A percentile compares a stretch with the other conserved stretches of the same genome.
phyloP scores from a whole-genome alignment of 345 rosid genomes.

The Linum tenue region DNA sequence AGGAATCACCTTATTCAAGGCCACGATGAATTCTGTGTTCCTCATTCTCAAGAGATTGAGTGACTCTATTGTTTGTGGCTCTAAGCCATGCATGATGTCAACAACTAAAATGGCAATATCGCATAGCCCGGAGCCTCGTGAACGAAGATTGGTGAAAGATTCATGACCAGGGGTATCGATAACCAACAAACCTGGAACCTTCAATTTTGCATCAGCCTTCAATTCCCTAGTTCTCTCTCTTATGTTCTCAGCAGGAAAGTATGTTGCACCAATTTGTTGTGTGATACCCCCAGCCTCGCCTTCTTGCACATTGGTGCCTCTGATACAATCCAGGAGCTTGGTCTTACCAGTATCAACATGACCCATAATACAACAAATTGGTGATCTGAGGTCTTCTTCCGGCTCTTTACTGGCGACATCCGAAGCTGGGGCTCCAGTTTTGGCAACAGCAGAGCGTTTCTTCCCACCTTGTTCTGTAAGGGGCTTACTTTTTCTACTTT shows the following conservation, averaged over 20 bases:
- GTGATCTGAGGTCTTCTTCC: slow-evolving; percentile 70
- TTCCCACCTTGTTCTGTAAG: slow-evolving; percentile 21
- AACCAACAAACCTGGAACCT: slow-evolving; percentile 92
- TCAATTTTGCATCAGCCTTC: slow-evolving; percentile 82
- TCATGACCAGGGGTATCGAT: slow-evolving; percentile 99
- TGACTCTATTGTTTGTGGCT: slow-evolving; percentile 94
- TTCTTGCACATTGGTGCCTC: slow-evolving; percentile 97
- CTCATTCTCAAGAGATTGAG: slow-evolving; percentile 79
- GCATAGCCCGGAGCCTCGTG: slow-evolving; percentile 91
- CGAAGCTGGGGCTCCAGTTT: slow-evolving; percentile 27
- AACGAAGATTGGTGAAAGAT: slow-evolving; percentile 81
- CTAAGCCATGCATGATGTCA: slow-evolving; percentile 87
- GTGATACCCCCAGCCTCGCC: slow-evolving; percentile 99
- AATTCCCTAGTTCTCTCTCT: slow-evolving; percentile 90
- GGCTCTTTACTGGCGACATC: slow-evolving; percentile 31
- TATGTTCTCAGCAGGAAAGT: slow-evolving; percentile 87
- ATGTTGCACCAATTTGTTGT: slow-evolving; percentile 98
- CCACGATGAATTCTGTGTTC: slow-evolving; percentile 84
- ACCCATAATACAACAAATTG: slow-evolving; percentile 97
- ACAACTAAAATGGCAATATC: slow-evolving; percentile 97
- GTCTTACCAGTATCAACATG: slow-evolving; percentile 99
- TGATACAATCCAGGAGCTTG: slow-evolving; percentile 86
- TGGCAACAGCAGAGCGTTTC: slow-evolving; percentile 23
- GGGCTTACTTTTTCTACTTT: slow-evolving; percentile 22
- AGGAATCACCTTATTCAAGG: slow-evolving; percentile 72